A percentile compares a stretch with the other conserved stretches of the same genome.
Evolutionary conservation across 2,329 filamentous ascomycete species (phyloP).

Genomic region (Emmonsiellopsis sp.): DNA sequence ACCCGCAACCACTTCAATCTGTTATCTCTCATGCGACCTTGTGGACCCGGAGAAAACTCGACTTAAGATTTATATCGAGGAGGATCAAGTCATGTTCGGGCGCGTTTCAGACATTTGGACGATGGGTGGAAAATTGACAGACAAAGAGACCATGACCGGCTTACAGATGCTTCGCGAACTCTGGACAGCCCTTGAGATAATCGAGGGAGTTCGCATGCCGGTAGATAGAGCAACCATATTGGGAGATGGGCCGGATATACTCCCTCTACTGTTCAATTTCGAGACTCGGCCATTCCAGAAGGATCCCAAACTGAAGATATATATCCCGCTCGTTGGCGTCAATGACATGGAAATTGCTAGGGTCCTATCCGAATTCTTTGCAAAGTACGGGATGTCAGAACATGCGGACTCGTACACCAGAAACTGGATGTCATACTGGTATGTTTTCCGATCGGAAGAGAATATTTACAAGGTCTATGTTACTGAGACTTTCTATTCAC

Average conservation of each 20-base stretch:
- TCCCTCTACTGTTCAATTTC: background rate
- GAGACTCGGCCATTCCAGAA: background rate
- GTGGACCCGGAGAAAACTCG: conserved; percentile 10
- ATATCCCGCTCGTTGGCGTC: background rate
- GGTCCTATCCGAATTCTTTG: conserved; percentile 1
- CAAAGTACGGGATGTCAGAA: background rate
- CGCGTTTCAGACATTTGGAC: conserved; percentile 14
- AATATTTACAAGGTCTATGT: background rate
- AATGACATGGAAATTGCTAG: background rate
- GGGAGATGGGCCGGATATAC: conserved; percentile 7
- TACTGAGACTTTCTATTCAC: background rate
- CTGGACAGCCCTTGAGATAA: conserved; percentile 10
- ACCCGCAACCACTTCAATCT: background rate
- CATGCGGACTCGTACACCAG: background rate
- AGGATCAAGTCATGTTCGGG: conserved; percentile 9
- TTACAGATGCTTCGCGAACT: conserved; percentile 12
- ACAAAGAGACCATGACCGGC: conserved; percentile 6
- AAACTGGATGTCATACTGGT: background rate
- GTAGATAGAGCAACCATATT: conserved; percentile 4
- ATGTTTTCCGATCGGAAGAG: background rate
- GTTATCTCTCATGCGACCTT: conserved; percentile 13
- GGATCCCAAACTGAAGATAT: background rate
- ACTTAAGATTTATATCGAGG: conserved; percentile 14
- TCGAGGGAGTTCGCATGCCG: conserved; percentile 7
- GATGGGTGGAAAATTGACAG: conserved; percentile 10